phyloP scores from a whole-genome alignment of 179 eudicot genomes.

The Heliamphora pulchella region DNA sequence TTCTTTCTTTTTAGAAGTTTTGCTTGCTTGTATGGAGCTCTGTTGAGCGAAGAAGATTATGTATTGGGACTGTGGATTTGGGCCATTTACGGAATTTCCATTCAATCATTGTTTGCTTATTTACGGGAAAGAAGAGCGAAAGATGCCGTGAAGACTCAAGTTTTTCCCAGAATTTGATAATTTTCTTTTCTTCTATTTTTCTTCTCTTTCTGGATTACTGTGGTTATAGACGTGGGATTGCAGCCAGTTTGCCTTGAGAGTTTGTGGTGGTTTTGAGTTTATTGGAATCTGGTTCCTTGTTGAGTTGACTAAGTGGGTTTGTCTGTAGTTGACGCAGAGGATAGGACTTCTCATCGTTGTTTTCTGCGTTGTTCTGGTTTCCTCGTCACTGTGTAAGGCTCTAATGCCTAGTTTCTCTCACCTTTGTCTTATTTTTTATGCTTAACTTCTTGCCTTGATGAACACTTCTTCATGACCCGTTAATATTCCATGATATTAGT shows the following conservation, averaged over 20 bases:
- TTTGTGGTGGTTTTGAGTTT: neutral
- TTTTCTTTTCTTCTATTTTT: neutral
- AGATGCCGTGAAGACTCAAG: neutral
- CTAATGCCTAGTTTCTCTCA: neutral
- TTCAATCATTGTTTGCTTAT: neutral
- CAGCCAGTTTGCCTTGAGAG: neutral
- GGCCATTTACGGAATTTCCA: neutral
- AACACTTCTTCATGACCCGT: neutral
- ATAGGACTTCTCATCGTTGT: too few relatives aligned
- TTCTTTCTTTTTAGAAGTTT: neutral
- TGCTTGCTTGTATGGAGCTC: neutral
- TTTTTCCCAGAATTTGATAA: neutral
- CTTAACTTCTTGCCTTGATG: neutral
- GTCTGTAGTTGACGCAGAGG: neutral
- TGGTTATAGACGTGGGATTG: neutral
- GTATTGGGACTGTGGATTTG: neutral
- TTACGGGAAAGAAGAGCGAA: neutral
- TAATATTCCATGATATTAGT: too few relatives aligned
- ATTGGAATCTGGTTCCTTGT: neutral
- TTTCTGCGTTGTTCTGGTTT: neutral
- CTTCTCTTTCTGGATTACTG: neutral
- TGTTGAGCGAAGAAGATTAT: neutral
- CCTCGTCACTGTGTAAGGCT: neutral
- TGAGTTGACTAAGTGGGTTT: neutral
- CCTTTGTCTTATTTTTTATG: neutral